Evolutionary conservation across 2,329 filamentous ascomycete species (phyloP).

Genomic region (Didymella exigua): DNA sequence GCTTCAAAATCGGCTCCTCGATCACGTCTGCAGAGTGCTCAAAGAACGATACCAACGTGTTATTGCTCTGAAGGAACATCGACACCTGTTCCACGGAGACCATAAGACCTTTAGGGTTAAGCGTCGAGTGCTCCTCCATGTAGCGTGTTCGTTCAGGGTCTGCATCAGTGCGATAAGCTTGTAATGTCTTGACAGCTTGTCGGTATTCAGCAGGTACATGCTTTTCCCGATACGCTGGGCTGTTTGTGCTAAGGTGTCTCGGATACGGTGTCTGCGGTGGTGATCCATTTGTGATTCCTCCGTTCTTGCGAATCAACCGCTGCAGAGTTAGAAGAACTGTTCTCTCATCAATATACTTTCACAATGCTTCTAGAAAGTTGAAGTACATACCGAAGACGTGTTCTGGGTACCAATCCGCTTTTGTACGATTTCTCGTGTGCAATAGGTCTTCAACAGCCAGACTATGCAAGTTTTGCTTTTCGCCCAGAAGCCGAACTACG

Average conservation of each 20-base stretch:
- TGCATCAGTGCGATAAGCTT: constrained; percentile 78
- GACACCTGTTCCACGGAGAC: constrained; percentile 93
- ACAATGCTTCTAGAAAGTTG: neutral
- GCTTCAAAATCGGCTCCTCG: constrained; percentile 78
- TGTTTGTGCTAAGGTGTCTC: constrained; percentile 29
- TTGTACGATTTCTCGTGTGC: constrained; percentile 83
- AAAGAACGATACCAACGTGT: constrained; percentile 93
- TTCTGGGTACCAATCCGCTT: constrained; percentile 81
- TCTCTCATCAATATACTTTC: neutral
- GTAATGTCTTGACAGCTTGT: constrained; percentile 67
- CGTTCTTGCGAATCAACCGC: constrained; percentile 68
- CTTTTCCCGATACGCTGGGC: constrained; percentile 10
- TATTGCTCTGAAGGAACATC: constrained; percentile 85
- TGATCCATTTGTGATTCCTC: constrained; percentile 50
- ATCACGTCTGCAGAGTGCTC: constrained; percentile 86
- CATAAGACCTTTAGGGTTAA: constrained; percentile 70
- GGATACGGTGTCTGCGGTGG: constrained; percentile 31
- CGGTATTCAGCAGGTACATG: constrained; percentile 11
- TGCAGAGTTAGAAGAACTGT: constrained; percentile 74
- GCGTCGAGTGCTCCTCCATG: constrained; percentile 82
- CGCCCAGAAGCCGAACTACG: constrained; percentile 79
- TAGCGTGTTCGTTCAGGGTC: constrained; percentile 83
- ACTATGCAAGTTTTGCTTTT: constrained; percentile 76
- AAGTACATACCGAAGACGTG: constrained; percentile 63
- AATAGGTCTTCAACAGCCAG: constrained; percentile 88